Evolutionary conservation across 2,329 filamentous ascomycete genomes (phyloP), one percentile per base, ranked within the genome.

Genomic region (Claviceps sp.): DNA sequence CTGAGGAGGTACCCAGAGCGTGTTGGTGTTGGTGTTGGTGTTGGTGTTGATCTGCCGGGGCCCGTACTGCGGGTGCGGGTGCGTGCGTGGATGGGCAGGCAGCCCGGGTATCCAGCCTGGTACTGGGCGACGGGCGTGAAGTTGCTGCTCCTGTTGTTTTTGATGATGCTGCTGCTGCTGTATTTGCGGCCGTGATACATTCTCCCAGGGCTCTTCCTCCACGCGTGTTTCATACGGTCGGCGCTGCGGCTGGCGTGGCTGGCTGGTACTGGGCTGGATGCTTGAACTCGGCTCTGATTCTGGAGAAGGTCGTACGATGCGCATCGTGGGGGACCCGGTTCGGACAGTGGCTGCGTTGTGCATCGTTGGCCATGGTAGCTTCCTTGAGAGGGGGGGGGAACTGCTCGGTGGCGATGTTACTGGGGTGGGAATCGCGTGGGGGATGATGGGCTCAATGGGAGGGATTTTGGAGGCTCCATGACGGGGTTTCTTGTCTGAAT

Each of bases 221-320:
- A 18, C 16, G 38, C 38, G 16, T n/a, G 38, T n/a, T 41, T n/a
- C 38, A 41, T 41, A 41, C 18, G 38, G 38, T 18, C 38, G 16
- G 5, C 37, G 37, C 18, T 42, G 40, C 18, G 18, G 9, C 40
- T 8, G 40, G 16, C 30, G 30, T 34, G 30, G 30, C 30, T 9
- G 30, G 26, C 26, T 30, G 8, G 26, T 9, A 9, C 13, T 14
- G 20, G 20, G 14, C 11, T 20, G 41, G 11, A 24, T 14, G 48
- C 52, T 58, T 54, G 49, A 57, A 56, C 18, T 62, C 41, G 20
- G 60, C 3, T 62, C 59, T 9, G 61, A 60, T 36, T 62, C 61
- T 1, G 63, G 65, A 46, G 67, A 66, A 2, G 66, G 62, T n/a
- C 63, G 58, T 36, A 70, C 66, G 7, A 69, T 55, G 13, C 68